Evolutionary conservation across 257 asterid species (phyloP).

Genomic region (Primulina tabacum): DNA sequence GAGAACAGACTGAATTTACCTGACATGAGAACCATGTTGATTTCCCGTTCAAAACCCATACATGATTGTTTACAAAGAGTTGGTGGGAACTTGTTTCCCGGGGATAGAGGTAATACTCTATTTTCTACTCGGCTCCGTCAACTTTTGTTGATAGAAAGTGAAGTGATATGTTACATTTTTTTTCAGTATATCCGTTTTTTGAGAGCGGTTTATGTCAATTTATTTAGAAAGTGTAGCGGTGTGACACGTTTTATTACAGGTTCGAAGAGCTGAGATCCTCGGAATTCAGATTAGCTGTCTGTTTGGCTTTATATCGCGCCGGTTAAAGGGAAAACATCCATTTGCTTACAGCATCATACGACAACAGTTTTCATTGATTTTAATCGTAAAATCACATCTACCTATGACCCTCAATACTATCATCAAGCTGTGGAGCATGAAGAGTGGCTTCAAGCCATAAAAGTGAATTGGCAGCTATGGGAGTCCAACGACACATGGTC

Average conservation of each 20-base stretch:
- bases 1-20: slow-evolving; percentile 36
- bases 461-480: too few species aligned
- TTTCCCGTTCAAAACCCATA: slow-evolving; percentile 35
- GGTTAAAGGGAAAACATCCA: not conserved
- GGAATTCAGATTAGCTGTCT: not conserved
- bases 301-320: not conserved
- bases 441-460: too few species aligned
- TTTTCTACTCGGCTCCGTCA: not conserved
- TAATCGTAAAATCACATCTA: too few species aligned
- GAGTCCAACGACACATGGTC: too few species aligned
- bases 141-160: slow-evolving; percentile 7
- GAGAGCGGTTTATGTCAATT: too few species aligned
- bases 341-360: not conserved
- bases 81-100: slow-evolving; percentile 33
- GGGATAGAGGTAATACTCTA: slow-evolving; percentile 39
- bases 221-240: too few species aligned
- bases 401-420: too few species aligned
- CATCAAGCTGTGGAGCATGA: too few species aligned
- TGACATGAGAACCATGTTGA: slow-evolving; percentile 33
- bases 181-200: too few species aligned
- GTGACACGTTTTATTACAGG: not conserved
- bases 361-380: not conserved
- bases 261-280: not conserved
- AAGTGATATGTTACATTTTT: not conserved
- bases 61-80: slow-evolving; percentile 40